A percentile compares a stretch with the other conserved stretches of the same genome.
Evolutionary conservation across 768 basidiomycete genomes (phyloP).

Genomic region (Hydnum rufescens): DNA sequence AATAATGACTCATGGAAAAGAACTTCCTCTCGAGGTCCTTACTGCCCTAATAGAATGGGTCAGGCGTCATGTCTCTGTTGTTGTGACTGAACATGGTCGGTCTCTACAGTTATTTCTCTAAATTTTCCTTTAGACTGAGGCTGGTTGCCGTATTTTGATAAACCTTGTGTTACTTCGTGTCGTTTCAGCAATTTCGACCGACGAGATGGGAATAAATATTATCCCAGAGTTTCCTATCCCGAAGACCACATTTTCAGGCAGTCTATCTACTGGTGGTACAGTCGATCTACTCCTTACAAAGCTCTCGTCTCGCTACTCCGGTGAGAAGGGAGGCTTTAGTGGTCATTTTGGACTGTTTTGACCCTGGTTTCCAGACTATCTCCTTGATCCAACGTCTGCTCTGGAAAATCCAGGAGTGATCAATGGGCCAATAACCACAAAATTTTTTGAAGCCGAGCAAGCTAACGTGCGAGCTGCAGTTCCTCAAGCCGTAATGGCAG

Average conservation of each 20-base stretch:
- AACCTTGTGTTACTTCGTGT: constrained; percentile 13
- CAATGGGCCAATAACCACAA: not conserved
- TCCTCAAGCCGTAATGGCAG: not conserved
- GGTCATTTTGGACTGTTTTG: not conserved
- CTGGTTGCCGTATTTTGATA: constrained; percentile 12
- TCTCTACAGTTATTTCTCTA: not conserved
- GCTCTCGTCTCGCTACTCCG: not conserved
- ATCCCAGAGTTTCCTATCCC: constrained; percentile 14
- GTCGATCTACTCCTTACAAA: not conserved
- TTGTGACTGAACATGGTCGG: constrained; percentile 8
- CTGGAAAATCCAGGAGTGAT: not conserved
- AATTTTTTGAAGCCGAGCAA: not conserved
- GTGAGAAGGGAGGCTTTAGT: not conserved
- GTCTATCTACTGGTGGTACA: not conserved
- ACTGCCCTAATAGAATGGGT: constrained; percentile 10
- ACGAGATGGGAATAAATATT: constrained; percentile 11
- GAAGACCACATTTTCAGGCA: constrained; percentile 10
- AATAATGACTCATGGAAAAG: not conserved
- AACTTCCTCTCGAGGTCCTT: constrained; percentile 7
- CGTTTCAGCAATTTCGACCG: constrained; percentile 11
- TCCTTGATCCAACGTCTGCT: not conserved
- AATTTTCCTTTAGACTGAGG: constrained; percentile 10
- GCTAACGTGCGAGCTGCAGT: not conserved
- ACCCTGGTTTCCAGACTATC: constrained; percentile 1
- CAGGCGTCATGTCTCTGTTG: constrained; percentile 11